A percentile compares a stretch with the other conserved stretches of the same genome.
Evolutionary conservation across 306 rosid species (phyloP).

Genomic region (Trichosanthes truncata): DNA sequence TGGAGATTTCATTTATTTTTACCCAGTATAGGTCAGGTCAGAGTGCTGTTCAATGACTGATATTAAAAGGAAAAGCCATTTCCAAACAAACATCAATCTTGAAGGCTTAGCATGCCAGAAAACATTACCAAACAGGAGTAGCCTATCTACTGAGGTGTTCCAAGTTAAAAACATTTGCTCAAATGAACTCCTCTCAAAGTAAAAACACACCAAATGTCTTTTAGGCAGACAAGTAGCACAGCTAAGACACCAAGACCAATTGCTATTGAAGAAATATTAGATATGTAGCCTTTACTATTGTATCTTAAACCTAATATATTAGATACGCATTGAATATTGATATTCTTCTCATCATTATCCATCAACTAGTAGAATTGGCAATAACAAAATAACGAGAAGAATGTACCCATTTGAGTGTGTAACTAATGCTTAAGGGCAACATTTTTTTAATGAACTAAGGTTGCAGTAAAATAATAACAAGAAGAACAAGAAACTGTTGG

Average conservation of each 20-base stretch:
- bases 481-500: not conserved
- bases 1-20: not conserved
- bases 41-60: not conserved
- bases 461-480: not conserved
- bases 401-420: not conserved
- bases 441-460: not conserved
- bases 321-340: not conserved
- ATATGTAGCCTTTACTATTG: not conserved
- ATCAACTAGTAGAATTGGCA: not conserved
- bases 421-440: not conserved
- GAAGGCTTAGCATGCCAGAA: not conserved
- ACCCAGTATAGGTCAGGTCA: conserved; percentile 1
- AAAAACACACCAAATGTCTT: not conserved
- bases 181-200: conserved; percentile 2
- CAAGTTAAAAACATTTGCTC: not conserved
- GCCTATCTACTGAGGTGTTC: not conserved
- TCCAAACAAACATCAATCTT: not conserved
- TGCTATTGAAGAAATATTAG: not conserved
- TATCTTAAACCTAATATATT: not conserved
- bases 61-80: not conserved
- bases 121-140: not conserved
- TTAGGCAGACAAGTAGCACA: not conserved
- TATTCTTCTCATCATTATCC: not conserved
- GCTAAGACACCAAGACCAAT: not conserved
- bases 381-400: not conserved